phyloP scores from a whole-genome alignment of 2,329 filamentous ascomycete species.

The Colletotrichum paranaense region DNA sequence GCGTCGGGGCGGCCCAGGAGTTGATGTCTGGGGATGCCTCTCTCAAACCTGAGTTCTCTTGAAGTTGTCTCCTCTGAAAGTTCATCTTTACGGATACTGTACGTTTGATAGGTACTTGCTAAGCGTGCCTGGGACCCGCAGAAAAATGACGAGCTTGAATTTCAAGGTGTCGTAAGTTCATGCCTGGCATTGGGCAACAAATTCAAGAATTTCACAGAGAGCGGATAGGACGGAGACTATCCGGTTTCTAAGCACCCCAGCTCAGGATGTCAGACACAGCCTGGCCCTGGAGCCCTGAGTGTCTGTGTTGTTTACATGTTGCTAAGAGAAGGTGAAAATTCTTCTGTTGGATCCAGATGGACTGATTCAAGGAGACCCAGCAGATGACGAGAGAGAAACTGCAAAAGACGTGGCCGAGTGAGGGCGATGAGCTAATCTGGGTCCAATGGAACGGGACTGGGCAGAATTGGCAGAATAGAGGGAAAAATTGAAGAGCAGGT shows the following conservation, averaged over 20 bases:
- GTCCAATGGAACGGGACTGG: background rate
- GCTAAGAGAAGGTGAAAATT: background rate
- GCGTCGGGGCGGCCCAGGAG: background rate
- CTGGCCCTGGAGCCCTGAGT: background rate
- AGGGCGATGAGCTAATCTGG: conserved; percentile 1
- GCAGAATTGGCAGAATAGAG: background rate
- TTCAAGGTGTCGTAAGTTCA: background rate
- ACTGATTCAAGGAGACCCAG: background rate
- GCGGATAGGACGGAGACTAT: background rate
- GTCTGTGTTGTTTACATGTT: background rate
- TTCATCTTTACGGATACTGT: too few relatives aligned
- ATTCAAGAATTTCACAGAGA: background rate
- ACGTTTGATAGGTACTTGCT: background rate
- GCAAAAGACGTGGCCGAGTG: background rate
- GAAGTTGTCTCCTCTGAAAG: too few relatives aligned
- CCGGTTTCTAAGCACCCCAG: background rate
- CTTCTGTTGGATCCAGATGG: background rate
- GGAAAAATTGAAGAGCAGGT: background rate
- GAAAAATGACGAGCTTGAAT: background rate
- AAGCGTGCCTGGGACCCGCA: background rate
- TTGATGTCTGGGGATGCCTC: background rate
- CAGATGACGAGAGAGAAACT: conserved; percentile 13
- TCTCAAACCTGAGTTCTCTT: background rate
- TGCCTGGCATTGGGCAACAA: background rate
- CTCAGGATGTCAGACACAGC: background rate